Conservation (phyloP, 2,329 filamentous ascomycete genomes). For the Gyromitra esculenta region DNA sequence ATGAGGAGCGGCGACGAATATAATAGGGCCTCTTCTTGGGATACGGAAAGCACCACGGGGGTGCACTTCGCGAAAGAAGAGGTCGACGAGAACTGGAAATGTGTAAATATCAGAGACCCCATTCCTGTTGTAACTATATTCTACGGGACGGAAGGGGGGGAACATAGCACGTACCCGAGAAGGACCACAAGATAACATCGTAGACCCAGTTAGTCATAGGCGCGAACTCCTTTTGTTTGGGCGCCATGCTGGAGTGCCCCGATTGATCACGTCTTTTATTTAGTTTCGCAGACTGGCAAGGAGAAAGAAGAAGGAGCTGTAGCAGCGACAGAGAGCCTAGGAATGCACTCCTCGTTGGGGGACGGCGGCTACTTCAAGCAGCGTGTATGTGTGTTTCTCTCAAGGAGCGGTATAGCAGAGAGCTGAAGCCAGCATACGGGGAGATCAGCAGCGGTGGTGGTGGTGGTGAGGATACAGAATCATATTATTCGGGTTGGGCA, state of each 20-base stretch:
- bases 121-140: constrained; percentile 9
- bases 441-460: background rate
- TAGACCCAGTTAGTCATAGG: constrained; percentile 65
- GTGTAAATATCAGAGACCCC: constrained; percentile 29
- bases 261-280: constrained; percentile 12
- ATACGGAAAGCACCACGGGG: constrained; percentile 95
- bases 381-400: constrained; percentile 1
- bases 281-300: background rate
- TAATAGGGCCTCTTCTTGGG: constrained; percentile 84
- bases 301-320: constrained; percentile 1
- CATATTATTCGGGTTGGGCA: constrained; percentile 17
- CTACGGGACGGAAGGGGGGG: background rate
- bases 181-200: constrained; percentile 65
- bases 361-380: constrained; percentile 11
- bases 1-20: constrained; percentile 96
- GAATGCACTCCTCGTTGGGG: constrained; percentile 9
- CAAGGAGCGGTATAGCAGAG: constrained; percentile 3
- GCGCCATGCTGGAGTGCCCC: constrained; percentile 38
- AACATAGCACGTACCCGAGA: constrained; percentile 60
- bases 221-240: constrained; percentile 56
- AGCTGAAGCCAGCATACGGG: constrained; percentile 11
- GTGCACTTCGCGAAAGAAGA: constrained; percentile 98
- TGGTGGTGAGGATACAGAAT: background rate
- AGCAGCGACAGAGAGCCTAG: background rate
- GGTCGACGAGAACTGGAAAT: constrained; percentile 75